A percentile compares a stretch with the other conserved stretches of the same genome.
Evolutionary conservation across 352 stramenopile species (phyloP).

Genomic region (Pythium brassicae): DNA sequence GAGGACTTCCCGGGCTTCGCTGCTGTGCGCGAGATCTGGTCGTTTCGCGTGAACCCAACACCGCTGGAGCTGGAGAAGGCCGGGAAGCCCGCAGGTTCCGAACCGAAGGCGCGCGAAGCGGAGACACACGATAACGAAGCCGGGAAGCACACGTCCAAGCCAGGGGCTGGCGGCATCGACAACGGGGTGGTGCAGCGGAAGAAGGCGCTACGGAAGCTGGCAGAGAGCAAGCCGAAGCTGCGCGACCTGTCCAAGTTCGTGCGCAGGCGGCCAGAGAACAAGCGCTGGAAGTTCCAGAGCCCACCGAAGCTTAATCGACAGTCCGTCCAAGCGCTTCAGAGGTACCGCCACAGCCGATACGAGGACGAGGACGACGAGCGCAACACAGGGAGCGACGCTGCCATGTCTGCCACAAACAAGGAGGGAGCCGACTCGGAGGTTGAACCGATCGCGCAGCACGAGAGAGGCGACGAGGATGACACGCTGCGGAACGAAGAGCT

Average conservation of each 20-base stretch:
- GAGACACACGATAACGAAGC: not conserved
- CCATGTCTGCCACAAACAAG: not conserved
- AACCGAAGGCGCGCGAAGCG: not conserved
- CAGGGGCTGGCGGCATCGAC: constrained; percentile 2
- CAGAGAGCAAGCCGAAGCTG: constrained; percentile 6
- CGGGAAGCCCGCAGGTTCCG: not conserved
- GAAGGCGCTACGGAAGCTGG: constrained; percentile 9
- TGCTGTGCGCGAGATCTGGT: constrained; percentile 62
- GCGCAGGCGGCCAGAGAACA: constrained; percentile 56
- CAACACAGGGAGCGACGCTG: not conserved
- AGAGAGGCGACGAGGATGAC: not conserved
- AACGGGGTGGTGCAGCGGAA: constrained; percentile 7
- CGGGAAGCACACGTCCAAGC: constrained; percentile 5
- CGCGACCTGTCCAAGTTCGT: constrained; percentile 39
- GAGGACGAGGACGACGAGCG: constrained; percentile 5
- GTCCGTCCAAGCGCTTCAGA: constrained; percentile 24
- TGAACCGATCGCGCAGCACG: not conserved
- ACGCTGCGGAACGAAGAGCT: constrained; percentile 44
- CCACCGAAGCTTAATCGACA: constrained; percentile 51
- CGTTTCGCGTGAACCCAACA: constrained; percentile 32
- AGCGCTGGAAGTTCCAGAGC: constrained; percentile 59
- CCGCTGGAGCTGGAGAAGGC: not conserved
- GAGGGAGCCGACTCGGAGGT: not conserved
- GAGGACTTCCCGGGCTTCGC: constrained; percentile 58
- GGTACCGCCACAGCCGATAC: not conserved